phyloP scores from a whole-genome alignment of 192 early-diverging fungal genomes.

The Phlyctochytrium planicorne region DNA sequence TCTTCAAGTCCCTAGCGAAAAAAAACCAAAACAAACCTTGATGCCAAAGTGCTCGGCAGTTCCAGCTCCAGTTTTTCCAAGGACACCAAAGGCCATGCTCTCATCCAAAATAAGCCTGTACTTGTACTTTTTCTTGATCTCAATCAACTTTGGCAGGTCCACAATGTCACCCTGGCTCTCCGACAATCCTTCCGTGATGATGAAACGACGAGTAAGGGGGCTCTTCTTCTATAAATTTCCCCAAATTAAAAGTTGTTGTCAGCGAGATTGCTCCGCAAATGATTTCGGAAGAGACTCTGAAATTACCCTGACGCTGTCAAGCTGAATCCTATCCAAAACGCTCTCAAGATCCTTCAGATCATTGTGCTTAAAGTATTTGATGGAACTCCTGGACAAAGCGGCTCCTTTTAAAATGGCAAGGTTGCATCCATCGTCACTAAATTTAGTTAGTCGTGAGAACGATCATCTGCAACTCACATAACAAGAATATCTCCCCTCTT shows the following conservation, averaged over 20 bases:
- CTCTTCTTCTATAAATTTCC: slow-evolving; percentile 54
- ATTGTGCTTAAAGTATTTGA: slow-evolving; percentile 95
- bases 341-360: slow-evolving; percentile 93
- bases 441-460: neutral
- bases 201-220: slow-evolving; percentile 85
- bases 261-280: slow-evolving; percentile 2
- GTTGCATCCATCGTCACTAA: slow-evolving; percentile 82
- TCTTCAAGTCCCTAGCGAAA: neutral
- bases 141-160: slow-evolving; percentile 76
- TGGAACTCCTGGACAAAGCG: slow-evolving; percentile 83
- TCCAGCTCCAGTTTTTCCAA: slow-evolving; percentile 86
- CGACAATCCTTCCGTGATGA: slow-evolving; percentile 91
- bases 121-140: slow-evolving; percentile 93
- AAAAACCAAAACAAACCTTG: slow-evolving; percentile 42
- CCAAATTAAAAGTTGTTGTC: neutral
- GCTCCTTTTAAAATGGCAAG: slow-evolving; percentile 90
- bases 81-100: slow-evolving; percentile 80
- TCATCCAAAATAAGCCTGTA: slow-evolving; percentile 95
- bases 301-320: slow-evolving; percentile 57
- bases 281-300: neutral
- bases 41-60: slow-evolving; percentile 81
- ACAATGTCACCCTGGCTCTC: slow-evolving; percentile 84
- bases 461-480: slow-evolving; percentile 48
- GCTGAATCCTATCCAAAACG: slow-evolving; percentile 72
- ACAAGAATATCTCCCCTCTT: slow-evolving; percentile 96